Percentiles rank a stretch among this genome's conserved stretches.
Evolutionary conservation across 305 asterid species (phyloP).

Genomic region (Rubia peregrina): DNA sequence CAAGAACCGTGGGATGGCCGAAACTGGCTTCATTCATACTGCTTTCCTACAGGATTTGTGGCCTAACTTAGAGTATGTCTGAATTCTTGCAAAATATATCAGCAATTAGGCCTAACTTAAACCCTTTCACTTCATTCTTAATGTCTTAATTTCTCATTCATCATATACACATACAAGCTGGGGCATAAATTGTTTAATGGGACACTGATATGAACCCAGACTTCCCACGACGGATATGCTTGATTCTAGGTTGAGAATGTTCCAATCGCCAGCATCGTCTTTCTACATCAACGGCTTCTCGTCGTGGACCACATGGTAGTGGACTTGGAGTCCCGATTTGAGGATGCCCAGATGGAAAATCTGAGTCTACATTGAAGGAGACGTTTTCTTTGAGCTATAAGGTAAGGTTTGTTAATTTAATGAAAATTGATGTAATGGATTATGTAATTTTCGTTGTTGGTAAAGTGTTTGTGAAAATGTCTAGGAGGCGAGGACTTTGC

Average conservation of each 20-base stretch:
- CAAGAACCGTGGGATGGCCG: slow-evolving; percentile 93
- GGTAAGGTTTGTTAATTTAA: slow-evolving; percentile 53
- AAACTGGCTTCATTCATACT: slow-evolving; percentile 84
- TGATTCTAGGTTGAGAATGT: no score
- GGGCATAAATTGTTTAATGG: slow-evolving; percentile 56
- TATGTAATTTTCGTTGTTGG: background rate
- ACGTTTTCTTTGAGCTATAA: slow-evolving; percentile 83
- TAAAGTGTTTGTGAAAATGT: slow-evolving; percentile 10
- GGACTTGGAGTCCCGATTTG: slow-evolving; percentile 75
- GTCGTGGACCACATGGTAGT: slow-evolving; percentile 48
- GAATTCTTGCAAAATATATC: background rate
- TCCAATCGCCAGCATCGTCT: background rate
- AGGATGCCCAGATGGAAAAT: slow-evolving; percentile 96
- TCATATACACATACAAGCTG: slow-evolving; percentile 61
- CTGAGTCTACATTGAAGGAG: slow-evolving; percentile 88
- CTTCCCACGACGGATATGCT: no score
- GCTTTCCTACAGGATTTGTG: slow-evolving; percentile 67
- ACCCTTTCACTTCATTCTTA: background rate
- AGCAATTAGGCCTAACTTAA: background rate
- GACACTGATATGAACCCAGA: slow-evolving; percentile 57
- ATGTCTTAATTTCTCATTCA: background rate
- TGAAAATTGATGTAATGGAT: background rate
- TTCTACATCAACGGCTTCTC: slow-evolving; percentile 58
- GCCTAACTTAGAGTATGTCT: slow-evolving; percentile 41
- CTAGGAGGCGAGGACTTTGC: slow-evolving; percentile 90